These are phyloP conservation scores for Candida manassasensis DNA, from an alignment of 805 yeast species.

Conservation along the genomic window DNA sequence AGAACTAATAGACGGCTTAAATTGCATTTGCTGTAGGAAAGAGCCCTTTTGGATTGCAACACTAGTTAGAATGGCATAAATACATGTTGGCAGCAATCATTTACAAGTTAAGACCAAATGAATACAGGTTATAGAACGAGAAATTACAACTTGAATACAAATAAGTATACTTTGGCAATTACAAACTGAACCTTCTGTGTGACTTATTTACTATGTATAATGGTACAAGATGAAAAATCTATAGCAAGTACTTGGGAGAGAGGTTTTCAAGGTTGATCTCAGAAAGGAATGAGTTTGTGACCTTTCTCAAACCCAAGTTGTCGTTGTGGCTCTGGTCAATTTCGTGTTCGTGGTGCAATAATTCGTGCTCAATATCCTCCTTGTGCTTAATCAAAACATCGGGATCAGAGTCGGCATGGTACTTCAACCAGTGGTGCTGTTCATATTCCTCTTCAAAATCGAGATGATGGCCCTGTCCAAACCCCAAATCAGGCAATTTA, in stretches of 20 bases:
- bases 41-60: no score
- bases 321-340: conserved; percentile 53
- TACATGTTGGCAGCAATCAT: no score
- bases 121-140: no score
- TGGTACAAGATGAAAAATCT: no score
- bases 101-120: no score
- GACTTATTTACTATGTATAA: no score
- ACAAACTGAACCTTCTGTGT: no score
- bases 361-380: conserved; percentile 86
- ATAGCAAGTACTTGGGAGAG: conserved; percentile 26
- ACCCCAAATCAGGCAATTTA: conserved; percentile 84
- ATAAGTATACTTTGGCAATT: no score
- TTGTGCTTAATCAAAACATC: conserved; percentile 75
- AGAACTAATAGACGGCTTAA: no score
- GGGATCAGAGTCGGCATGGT: conserved; percentile 74
- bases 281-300: conserved; percentile 26
- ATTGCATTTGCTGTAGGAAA: no score
- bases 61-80: no score
- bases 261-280: conserved; percentile 28
- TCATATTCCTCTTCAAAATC: conserved; percentile 93
- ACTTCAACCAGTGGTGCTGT: conserved; percentile 88
- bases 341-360: conserved; percentile 81
- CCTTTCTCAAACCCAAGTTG: conserved; percentile 22
- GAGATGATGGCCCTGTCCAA: conserved; percentile 91
- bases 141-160: no score